phyloP scores from a whole-genome alignment of 2,329 filamentous ascomycete genomes.

The Pyricularia sp. region DNA sequence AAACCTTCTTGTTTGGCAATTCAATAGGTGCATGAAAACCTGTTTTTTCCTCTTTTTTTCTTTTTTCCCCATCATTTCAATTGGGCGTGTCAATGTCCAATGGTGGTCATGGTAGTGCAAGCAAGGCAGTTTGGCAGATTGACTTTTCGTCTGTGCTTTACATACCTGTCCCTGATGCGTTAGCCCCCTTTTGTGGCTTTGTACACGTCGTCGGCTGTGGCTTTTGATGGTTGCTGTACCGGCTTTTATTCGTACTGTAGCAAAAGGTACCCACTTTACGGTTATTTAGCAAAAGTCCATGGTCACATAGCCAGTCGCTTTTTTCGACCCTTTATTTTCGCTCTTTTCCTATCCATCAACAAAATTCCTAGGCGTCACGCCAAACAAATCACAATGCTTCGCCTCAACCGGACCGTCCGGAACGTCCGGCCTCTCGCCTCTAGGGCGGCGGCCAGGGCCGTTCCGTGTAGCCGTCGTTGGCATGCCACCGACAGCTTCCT shows the following conservation, averaged over 20 bases:
- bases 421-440: not conserved
- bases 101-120: no score
- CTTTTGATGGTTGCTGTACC: no score
- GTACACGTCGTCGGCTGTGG: no score
- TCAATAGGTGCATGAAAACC: not conserved
- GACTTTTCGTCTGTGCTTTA: no score
- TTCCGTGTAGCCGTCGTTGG: conserved; percentile 45
- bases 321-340: not conserved
- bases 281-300: no score
- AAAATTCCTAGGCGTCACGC: not conserved
- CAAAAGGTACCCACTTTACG: no score
- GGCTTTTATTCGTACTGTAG: no score
- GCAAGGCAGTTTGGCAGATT: no score
- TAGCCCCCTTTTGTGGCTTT: no score
- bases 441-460: conserved; percentile 38
- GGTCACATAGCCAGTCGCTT: not conserved
- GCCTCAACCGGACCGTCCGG: not conserved
- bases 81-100: not conserved
- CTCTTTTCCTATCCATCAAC: not conserved
- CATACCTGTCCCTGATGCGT: no score
- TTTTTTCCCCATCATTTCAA: not conserved
- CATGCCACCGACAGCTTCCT: conserved; percentile 92
- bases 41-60: not conserved
- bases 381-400: not conserved
- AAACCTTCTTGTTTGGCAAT: no score